Conservation (phyloP, 176 grass and related monocot genomes). For the Puya raimondii region DNA sequence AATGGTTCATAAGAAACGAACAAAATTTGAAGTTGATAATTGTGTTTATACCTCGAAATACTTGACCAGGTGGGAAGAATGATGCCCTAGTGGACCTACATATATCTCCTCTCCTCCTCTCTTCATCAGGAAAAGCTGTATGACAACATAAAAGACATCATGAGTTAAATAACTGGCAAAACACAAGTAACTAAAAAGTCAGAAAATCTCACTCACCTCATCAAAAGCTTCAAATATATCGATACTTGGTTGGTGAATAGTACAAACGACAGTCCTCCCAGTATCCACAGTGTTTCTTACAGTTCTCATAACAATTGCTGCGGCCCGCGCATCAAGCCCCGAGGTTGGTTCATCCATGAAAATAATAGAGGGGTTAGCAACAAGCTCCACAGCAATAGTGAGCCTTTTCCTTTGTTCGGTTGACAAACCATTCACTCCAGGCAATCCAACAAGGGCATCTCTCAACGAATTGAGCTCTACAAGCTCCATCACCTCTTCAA, state of each 20-base stretch:
- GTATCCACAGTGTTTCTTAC: slow-evolving; percentile 85
- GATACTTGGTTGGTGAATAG: slow-evolving; percentile 94
- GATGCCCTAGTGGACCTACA: slow-evolving; percentile 59
- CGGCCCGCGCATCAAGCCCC: slow-evolving; percentile 79
- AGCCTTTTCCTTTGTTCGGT: slow-evolving; percentile 88
- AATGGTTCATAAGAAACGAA: no score
- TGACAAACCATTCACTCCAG: slow-evolving; percentile 70
- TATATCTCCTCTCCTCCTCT: slow-evolving; percentile 92
- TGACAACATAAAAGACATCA: slow-evolving; percentile 18
- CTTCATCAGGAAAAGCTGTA: slow-evolving; percentile 87
- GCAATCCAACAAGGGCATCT: slow-evolving; percentile 63
- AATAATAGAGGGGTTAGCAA: slow-evolving; percentile 84
- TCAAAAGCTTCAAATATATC: slow-evolving; percentile 98
- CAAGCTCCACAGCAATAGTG: slow-evolving; percentile 82
- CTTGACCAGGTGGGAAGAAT: slow-evolving; percentile 62
- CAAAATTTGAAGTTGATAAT: no score
- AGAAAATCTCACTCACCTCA: slow-evolving; percentile 39
- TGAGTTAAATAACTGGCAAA: not conserved
- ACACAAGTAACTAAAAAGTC: not conserved
- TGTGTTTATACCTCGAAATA: slow-evolving; percentile 65
- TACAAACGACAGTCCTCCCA: slow-evolving; percentile 86
- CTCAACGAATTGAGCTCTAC: slow-evolving; percentile 65
- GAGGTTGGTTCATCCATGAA: slow-evolving; percentile 95
- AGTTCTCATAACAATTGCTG: slow-evolving; percentile 85
- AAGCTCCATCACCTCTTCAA: slow-evolving; percentile 87